Percentiles rank a stretch among this genome's conserved stretches.
phyloP scores from a whole-genome alignment of 495 filamentous ascomycete species.

The Letharia columbiana region DNA sequence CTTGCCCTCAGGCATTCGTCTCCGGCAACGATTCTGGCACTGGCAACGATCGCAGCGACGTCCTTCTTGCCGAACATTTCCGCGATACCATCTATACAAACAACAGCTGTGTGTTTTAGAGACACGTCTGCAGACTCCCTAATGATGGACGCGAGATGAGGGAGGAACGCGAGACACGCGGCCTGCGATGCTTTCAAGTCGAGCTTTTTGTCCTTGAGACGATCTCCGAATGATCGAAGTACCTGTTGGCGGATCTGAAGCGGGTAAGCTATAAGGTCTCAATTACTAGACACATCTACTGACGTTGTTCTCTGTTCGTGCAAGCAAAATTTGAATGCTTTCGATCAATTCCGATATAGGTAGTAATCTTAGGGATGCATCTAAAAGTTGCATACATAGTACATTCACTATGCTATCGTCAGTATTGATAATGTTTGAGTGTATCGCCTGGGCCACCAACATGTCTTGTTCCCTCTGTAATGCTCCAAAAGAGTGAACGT shows the following conservation, averaged over 20 bases:
- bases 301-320: constrained; percentile 54
- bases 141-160: constrained; percentile 64
- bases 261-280: not conserved
- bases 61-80: constrained; percentile 90
- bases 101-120: constrained; percentile 71
- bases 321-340: constrained; percentile 68
- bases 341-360: constrained; percentile 79
- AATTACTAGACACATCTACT: not conserved
- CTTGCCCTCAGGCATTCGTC: constrained; percentile 62
- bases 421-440: not conserved
- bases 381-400: constrained; percentile 59
- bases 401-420: constrained; percentile 38
- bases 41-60: constrained; percentile 50
- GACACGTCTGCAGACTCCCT: constrained; percentile 57
- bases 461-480: constrained; percentile 49
- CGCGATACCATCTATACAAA: constrained; percentile 80
- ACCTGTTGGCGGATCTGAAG: constrained; percentile 60
- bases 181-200: constrained; percentile 55
- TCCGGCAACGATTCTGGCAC: constrained; percentile 68
- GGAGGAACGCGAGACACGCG: constrained; percentile 67
- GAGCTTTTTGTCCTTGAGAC: constrained; percentile 59
- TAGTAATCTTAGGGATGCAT: constrained; percentile 65
- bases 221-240: constrained; percentile 65
- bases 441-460: not conserved
- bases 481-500: constrained; percentile 52